A percentile compares a stretch with the other conserved stretches of the same genome.
These are phyloP conservation scores for Stereum hirsutum DNA, from an alignment of 1,284 basidiomycete species.

Conservation along the genomic window DNA sequence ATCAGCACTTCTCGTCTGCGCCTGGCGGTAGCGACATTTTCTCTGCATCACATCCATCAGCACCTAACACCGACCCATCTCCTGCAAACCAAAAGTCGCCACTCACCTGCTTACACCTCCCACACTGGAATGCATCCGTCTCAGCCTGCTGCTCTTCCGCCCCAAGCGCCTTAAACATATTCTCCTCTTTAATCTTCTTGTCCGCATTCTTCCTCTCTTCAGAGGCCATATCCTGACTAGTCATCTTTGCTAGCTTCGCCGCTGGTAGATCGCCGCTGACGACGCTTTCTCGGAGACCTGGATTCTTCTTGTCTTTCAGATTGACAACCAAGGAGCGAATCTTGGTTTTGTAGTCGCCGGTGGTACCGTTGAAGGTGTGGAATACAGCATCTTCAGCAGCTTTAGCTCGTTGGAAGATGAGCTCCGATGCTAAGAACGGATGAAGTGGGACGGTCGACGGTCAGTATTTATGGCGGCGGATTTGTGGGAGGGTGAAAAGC, in stretches of 20 bases:
- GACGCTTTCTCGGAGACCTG: constrained; percentile 76
- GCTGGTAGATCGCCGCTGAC: constrained; percentile 73
- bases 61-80: too few species aligned
- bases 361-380: constrained; percentile 34
- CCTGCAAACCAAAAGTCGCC: background rate
- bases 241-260: constrained; percentile 73
- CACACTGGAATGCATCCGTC: constrained; percentile 97
- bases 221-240: constrained; percentile 92
- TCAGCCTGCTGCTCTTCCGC: constrained; percentile 89
- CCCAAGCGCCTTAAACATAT: constrained; percentile 87
- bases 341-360: constrained; percentile 62
- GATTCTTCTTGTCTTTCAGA: constrained; percentile 94
- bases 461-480: too few species aligned
- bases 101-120: constrained; percentile 77
- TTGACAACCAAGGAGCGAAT: constrained; percentile 90
- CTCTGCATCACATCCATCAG: constrained; percentile 41
- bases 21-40: constrained; percentile 90
- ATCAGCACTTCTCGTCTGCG: constrained; percentile 91
- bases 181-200: constrained; percentile 77
- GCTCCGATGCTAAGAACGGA: constrained; percentile 42
- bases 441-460: too few species aligned
- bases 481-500: background rate
- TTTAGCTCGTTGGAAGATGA: constrained; percentile 48
- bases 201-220: constrained; percentile 84
- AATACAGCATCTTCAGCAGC: constrained; percentile 54